phyloP scores from a whole-genome alignment of 2,329 filamentous ascomycete genomes.

The Colletotrichum nymphaeae region DNA sequence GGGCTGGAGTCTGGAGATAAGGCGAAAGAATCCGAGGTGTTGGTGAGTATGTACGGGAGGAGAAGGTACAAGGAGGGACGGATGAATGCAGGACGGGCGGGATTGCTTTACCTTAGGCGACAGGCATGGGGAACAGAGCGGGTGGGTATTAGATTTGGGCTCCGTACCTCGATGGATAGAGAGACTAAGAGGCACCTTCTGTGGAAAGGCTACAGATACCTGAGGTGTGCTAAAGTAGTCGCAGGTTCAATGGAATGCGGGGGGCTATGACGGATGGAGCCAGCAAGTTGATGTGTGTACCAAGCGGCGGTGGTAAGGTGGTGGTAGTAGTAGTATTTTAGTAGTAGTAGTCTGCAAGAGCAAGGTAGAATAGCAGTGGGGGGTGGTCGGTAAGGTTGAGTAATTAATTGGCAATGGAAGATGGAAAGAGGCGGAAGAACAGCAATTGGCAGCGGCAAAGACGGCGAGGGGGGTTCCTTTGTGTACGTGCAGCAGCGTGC shows the following conservation, averaged over 20 bases:
- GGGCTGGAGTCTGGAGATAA: slow-evolving; percentile 28
- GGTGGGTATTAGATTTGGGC: slow-evolving; percentile 17
- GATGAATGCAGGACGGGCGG: slow-evolving; percentile 27
- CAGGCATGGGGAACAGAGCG: slow-evolving; percentile 23
- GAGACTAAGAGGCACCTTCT: background rate
- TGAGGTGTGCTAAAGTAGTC: background rate
- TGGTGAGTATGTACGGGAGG: background rate
- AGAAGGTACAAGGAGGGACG: slow-evolving; percentile 13
- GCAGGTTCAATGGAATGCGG: slow-evolving; percentile 21
- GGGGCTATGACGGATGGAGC: slow-evolving; percentile 5
- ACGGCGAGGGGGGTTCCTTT: slow-evolving; percentile 3
- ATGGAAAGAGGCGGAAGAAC: slow-evolving; percentile 5
- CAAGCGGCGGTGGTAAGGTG: background rate
- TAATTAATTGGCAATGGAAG: background rate
- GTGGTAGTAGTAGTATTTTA: too few relatives aligned
- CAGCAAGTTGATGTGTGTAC: background rate
- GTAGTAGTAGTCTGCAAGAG: background rate
- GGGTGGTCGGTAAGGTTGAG: background rate
- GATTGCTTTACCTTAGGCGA: slow-evolving; percentile 21
- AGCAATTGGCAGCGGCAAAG: slow-evolving; percentile 3
- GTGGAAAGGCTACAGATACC: background rate
- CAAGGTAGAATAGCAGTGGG: background rate
- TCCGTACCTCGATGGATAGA: slow-evolving; percentile 26
- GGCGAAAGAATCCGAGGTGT: slow-evolving; percentile 23
- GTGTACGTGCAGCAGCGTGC: background rate